A percentile compares a stretch with the other conserved stretches of the same genome.
phyloP scores from a whole-genome alignment of 176 grass and related monocot species.

The Chrysopogon serrulatus region DNA sequence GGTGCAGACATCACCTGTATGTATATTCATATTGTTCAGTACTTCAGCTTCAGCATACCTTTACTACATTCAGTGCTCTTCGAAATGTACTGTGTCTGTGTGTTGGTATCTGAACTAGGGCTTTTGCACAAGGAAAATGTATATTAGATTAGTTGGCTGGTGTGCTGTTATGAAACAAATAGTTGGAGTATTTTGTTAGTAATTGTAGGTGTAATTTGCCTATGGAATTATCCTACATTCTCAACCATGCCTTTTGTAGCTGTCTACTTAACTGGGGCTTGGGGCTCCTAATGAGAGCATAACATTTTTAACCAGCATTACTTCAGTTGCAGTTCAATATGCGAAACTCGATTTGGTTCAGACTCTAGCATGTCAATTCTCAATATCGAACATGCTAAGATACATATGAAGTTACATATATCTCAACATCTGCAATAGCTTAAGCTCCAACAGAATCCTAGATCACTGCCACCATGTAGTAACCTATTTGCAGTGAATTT shows the following conservation, averaged over 20 bases:
- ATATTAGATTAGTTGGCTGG: not conserved
- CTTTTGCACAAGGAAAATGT: not conserved
- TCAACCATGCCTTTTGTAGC: not conserved
- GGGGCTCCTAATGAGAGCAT: not conserved
- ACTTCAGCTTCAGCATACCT: not conserved
- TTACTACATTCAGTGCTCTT: not conserved
- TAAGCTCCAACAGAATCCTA: not conserved
- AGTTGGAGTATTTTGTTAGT: not conserved
- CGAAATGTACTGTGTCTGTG: not conserved
- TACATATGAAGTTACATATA: not conserved
- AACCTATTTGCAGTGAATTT: not conserved
- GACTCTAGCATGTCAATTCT: not conserved
- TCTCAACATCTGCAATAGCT: not conserved
- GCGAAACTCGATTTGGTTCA: not conserved
- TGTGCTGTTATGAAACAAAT: not conserved
- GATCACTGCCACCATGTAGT: not conserved
- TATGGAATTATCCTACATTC: not conserved
- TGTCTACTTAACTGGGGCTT: not conserved
- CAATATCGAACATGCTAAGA: not conserved
- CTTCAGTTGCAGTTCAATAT: not conserved
- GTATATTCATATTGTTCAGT: not conserved
- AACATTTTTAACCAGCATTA: not conserved
- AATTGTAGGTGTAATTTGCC: not conserved
- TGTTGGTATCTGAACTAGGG: not conserved
- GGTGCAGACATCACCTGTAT: not conserved